Base-by-base conservation (phyloP, 2,329 filamentous ascomycete species). In the Epicoccum sorghinum region DNA sequence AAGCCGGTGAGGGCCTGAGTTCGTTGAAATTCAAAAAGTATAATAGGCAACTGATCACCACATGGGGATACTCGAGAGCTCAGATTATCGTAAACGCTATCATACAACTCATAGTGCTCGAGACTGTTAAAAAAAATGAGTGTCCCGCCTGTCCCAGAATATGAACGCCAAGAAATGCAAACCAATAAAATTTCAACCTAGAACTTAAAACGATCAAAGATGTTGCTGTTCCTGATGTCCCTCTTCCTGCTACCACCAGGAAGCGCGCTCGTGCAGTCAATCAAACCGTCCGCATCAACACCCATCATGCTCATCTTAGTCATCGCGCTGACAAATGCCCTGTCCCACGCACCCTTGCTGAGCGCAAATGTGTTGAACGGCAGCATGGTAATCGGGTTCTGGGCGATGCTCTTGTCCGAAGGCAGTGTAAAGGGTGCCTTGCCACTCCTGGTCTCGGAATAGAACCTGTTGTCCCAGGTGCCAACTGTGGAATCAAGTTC, bases 391-490 rank as follows among this genome's bases (percentile, higher is more conserved):
- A 64, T 12, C 0, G 60, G 58, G 35, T 72, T 52, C 25, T 64
- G 58, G 0, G 69, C 63, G 13, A 75, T 38, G 30, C 62, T 68
- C 57, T 60, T 69, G 45, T 75, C 72, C 0, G 68, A 47, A 5
- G 57, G 55, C 0, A 74, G 55, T 0, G 65, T 71, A 27, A 68
- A 70, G 0, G 73, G 71, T 2, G 71, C 70, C 13, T 46, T 62
- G 4, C 65, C 64, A 1, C 38, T 52, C 29, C 65, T 59, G 1
- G 71, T 75, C 51, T 77, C 69, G 3, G 52, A 49, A 54, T 74
- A 77, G 60, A 63, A 76, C 18, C 66, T 69, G 44, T 68, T 67
- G 48, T 76, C 73, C 74, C 74, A 77, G 13, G 60, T 50, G 3
- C 74, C 74, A 3, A 70, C 68, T 1, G 73, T 75, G 1, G 68